phyloP scores from a whole-genome alignment of 345 rosid genomes.

The Melaleuca alternifolia region DNA sequence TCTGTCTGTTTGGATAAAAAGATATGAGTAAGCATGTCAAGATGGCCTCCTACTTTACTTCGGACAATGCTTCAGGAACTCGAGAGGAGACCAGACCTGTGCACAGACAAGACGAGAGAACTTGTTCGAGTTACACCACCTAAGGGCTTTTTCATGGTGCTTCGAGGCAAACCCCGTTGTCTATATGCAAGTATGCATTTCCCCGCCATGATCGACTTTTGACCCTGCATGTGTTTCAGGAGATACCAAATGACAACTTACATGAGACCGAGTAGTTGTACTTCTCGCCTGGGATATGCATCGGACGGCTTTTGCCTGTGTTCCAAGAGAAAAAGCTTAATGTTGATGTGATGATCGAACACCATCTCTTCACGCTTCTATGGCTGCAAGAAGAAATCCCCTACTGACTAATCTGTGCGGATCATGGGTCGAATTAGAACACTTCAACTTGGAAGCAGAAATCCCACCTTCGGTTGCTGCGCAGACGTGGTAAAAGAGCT shows the following conservation, averaged over 20 bases:
- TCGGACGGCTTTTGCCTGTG: not conserved
- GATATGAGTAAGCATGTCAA: constrained; percentile 1
- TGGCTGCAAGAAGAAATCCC: not conserved
- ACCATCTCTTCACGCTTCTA: not conserved
- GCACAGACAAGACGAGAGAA: no score
- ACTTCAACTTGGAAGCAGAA: not conserved
- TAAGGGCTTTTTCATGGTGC: no score
- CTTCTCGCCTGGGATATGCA: not conserved
- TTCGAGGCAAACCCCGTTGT: not conserved
- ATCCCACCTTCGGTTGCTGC: not conserved
- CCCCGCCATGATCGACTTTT: not conserved
- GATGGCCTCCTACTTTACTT: not conserved
- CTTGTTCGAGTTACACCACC: no score
- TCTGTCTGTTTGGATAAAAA: constrained; percentile 47
- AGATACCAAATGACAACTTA: not conserved
- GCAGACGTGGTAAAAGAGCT: no score
- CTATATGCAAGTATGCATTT: not conserved
- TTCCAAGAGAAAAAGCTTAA: not conserved
- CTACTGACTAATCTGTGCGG: not conserved
- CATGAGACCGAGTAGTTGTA: not conserved
- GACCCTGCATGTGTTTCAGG: not conserved
- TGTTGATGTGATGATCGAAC: not conserved
- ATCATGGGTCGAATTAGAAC: not conserved
- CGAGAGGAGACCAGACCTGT: not conserved
- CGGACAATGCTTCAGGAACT: not conserved